Evolutionary conservation across 305 asterid species (phyloP).

Genomic region (Fraxinus paxiana): DNA sequence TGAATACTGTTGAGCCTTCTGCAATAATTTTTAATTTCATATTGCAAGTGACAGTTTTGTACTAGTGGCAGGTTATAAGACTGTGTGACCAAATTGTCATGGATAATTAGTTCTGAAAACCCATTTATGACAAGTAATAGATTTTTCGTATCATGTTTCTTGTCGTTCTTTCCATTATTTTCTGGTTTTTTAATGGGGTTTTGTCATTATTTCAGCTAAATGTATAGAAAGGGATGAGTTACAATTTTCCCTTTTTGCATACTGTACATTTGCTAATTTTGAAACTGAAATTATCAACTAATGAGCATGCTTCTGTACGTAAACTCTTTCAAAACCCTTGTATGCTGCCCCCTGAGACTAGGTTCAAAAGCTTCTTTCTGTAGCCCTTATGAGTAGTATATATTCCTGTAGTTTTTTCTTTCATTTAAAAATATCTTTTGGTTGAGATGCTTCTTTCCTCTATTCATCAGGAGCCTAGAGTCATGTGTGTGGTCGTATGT

Average conservation of each 20-base stretch:
- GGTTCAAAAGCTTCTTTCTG: background rate
- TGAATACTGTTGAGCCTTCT: background rate
- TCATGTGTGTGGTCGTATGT: background rate
- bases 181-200: background rate
- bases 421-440: background rate
- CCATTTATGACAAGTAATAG: constrained; percentile 33
- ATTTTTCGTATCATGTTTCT: constrained; percentile 36
- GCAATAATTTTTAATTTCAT: background rate
- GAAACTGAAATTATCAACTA: background rate
- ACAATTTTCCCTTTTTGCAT: constrained; percentile 16
- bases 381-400: background rate
- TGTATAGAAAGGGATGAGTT: background rate
- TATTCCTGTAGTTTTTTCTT: background rate
- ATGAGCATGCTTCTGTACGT: background rate
- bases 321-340: background rate
- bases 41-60: constrained; percentile 11
- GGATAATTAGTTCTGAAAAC: constrained; percentile 15
- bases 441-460: background rate
- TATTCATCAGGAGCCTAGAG: background rate
- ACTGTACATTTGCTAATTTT: constrained; percentile 1
- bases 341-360: background rate
- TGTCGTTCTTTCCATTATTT: constrained; percentile 20
- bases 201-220: constrained; percentile 16
- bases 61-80: constrained; percentile 11
- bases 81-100: constrained; percentile 21